These are phyloP conservation scores for Penicillium cosmopolitanum DNA, from an alignment of 495 filamentous ascomycete species.

Conservation along the genomic window DNA sequence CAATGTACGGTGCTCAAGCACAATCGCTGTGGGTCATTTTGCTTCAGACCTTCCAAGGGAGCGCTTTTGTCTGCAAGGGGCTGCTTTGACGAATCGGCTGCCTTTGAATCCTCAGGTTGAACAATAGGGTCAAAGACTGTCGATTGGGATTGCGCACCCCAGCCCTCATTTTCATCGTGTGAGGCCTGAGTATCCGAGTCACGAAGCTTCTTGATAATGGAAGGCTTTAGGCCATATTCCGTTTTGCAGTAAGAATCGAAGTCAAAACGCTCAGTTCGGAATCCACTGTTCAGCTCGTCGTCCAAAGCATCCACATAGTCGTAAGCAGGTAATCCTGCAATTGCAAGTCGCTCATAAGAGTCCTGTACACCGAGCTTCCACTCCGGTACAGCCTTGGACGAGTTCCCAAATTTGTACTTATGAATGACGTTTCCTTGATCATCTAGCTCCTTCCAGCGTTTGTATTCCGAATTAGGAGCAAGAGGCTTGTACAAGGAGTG, in stretches of 20 bases:
- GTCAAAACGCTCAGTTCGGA: conserved; percentile 17
- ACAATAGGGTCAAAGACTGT: conserved; percentile 1
- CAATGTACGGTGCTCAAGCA: not conserved
- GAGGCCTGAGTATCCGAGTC: not conserved
- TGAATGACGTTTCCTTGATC: conserved; percentile 9
- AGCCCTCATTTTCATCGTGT: conserved; percentile 4
- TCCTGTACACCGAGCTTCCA: conserved; percentile 27
- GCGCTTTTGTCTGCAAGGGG: not conserved
- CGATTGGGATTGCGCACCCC: conserved; percentile 10
- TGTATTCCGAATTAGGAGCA: conserved; percentile 7
- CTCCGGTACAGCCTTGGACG: conserved; percentile 13
- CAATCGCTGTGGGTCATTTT: not conserved
- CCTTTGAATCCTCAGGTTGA: not conserved
- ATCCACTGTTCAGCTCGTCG: conserved; percentile 16
- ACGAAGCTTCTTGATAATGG: not conserved
- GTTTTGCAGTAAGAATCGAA: conserved; percentile 1
- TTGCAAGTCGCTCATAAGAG: conserved; percentile 26
- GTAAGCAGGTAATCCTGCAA: conserved; percentile 20
- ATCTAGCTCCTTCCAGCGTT: conserved; percentile 17
- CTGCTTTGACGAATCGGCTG: not conserved
- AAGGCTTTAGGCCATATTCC: conserved; percentile 4
- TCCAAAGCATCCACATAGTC: conserved; percentile 27
- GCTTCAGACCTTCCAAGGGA: not conserved
- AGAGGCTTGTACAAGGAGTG: conserved; percentile 18
- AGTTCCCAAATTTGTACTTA: conserved; percentile 18